Evolutionary conservation across 805 yeast species (phyloP).

Genomic region (Soucietia sequanensis): DNA sequence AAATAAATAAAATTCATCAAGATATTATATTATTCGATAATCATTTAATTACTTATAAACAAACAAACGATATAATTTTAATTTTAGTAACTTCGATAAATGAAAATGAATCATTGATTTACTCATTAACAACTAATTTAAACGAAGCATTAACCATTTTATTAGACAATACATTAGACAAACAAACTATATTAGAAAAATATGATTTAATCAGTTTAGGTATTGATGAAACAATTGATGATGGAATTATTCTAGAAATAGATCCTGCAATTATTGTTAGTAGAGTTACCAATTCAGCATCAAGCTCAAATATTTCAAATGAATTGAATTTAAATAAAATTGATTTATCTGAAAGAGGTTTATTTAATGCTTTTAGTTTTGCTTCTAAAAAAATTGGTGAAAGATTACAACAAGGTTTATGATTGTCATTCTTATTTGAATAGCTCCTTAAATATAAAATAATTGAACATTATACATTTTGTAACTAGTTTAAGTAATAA

Average conservation of each 20-base stretch:
- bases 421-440: too few species aligned
- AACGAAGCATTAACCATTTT: slow-evolving; percentile 79
- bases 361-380: slow-evolving; percentile 82
- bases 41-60: slow-evolving; percentile 83
- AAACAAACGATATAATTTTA: slow-evolving; percentile 70
- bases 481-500: too few species aligned
- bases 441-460: too few species aligned
- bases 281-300: slow-evolving; percentile 86
- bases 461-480: too few species aligned
- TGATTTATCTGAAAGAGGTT: slow-evolving; percentile 70
- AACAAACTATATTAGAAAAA: slow-evolving; percentile 70
- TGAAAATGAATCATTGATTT: slow-evolving; percentile 84
- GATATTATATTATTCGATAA: slow-evolving; percentile 81
- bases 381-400: slow-evolving; percentile 69
- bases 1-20: slow-evolving; percentile 76
- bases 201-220: slow-evolving; percentile 85
- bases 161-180: slow-evolving; percentile 70
- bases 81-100: slow-evolving; percentile 70
- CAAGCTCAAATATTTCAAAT: slow-evolving; percentile 34
- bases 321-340: slow-evolving; percentile 60
- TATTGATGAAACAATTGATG: slow-evolving; percentile 89
- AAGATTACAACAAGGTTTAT: slow-evolving; percentile 46
- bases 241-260: slow-evolving; percentile 88
- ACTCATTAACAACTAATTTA: slow-evolving; percentile 72
- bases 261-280: slow-evolving; percentile 85